These are phyloP conservation scores for Pneumocystis jirovecii DNA, from an alignment of 1,139 yeast species.

Conservation along the genomic window DNA sequence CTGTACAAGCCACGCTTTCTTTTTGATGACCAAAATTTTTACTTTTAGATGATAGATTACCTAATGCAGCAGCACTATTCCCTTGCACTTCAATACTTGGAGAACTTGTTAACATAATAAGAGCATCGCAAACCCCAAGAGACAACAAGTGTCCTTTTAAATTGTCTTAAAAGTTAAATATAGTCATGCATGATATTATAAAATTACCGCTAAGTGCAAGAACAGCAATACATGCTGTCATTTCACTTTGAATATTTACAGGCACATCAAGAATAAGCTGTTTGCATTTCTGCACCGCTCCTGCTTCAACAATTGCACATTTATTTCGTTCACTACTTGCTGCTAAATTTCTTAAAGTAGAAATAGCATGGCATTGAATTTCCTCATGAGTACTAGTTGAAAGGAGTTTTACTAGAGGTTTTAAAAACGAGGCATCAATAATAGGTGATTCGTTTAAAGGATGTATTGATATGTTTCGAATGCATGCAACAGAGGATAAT, in stretches of 20 bases:
- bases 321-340: conserved; percentile 90
- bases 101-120: conserved; percentile 80
- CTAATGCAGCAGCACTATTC: conserved; percentile 95
- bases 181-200: background rate
- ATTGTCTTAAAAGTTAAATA: conserved; percentile 33
- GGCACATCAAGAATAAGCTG: conserved; percentile 76
- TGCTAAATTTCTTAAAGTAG: conserved; percentile 86
- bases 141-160: conserved; percentile 74
- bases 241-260: conserved; percentile 71
- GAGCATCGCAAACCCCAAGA: conserved; percentile 71
- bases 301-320: conserved; percentile 81
- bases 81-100: conserved; percentile 93
- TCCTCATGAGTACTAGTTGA: conserved; percentile 84
- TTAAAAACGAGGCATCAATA: conserved; percentile 87
- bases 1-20: conserved; percentile 19
- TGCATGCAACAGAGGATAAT: conserved; percentile 94
- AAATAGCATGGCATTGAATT: conserved; percentile 94
- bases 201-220: conserved; percentile 62
- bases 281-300: conserved; percentile 87
- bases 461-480: conserved; percentile 89
- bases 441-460: conserved; percentile 90
- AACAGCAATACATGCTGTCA: conserved; percentile 93
- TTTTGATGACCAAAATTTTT: background rate
- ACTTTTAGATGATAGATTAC: conserved; percentile 72
- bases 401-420: conserved; percentile 72